Evolutionary conservation across 495 filamentous ascomycete species (phyloP), one percentile per base, ranked within the genome.

Genomic region (Xylaria castorea): DNA sequence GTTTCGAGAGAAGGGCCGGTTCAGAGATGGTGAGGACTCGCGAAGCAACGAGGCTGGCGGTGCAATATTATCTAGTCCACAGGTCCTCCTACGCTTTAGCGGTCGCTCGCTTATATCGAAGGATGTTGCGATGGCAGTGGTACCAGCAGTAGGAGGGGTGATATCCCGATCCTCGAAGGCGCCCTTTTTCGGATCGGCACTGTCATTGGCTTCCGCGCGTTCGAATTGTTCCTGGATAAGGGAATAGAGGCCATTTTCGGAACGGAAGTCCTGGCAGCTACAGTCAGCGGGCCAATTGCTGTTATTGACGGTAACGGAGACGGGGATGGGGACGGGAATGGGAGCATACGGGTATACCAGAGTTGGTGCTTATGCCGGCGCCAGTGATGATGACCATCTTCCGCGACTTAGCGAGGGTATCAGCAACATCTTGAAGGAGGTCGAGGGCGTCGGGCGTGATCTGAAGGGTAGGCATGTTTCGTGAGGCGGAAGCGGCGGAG

Each of bases 311-410:
- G 34, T 22, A 66, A 60, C 62, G 66, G 64, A 7, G 27, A 32
- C 48, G 11, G n/a, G 34, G 40, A 58, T 11, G 3, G 9, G n/a
- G n/a, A n/a, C n/a, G n/a, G n/a, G n/a, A n/a, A n/a, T n/a, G n/a
- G n/a, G 68, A 46, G 7, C 88, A 75, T 81, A 92, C 90, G 20
- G 91, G 91, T 71, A 92, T 92, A 48, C 91, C 91, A 70, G 89
- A 92, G 77, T 91, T 92, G 57, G 91, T 92, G 74, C 89, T 91
- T 66, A 92, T 92, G 34, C 91, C 91, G 60, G 91, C 91, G 42
- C 91, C 91, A 0, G 91, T 92, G 30, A 93, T 82, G 11, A 93
- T 87, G 38, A 93, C 86, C 9, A 90, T 83, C 69, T 91, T 92
- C 66, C 85, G 85, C 4, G 91, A 85, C 71, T 89, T 88, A 65